phyloP scores from a whole-genome alignment of 208 protist genomes.

The Tritrichomonas musculus region DNA sequence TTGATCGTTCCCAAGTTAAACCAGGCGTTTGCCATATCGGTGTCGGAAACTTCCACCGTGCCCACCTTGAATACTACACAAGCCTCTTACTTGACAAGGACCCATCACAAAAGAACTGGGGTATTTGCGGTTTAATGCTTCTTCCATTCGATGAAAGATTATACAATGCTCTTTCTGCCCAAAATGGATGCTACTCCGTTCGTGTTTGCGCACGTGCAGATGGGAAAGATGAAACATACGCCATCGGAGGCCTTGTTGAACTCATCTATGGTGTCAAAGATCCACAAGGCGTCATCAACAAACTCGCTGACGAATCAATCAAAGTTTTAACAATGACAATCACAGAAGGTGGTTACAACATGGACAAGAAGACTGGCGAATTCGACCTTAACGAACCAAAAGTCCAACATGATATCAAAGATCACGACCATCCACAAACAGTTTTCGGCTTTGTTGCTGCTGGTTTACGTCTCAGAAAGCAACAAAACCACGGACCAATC shows the following conservation, averaged over 20 bases:
- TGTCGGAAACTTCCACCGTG: constrained; percentile 40
- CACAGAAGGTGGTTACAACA: constrained; percentile 42
- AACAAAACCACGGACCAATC: neutral
- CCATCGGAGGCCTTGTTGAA: constrained; percentile 25
- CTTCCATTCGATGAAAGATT: neutral
- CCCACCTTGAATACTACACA: constrained; percentile 35
- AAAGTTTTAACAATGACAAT: constrained; percentile 40
- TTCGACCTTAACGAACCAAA: neutral
- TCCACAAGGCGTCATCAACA: constrained; percentile 17
- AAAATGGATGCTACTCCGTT: constrained; percentile 31
- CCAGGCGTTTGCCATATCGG: constrained; percentile 38
- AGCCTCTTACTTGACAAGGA: neutral
- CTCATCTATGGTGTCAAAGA: neutral
- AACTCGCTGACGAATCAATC: neutral
- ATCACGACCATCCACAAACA: neutral
- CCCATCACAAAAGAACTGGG: neutral
- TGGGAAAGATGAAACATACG: neutral
- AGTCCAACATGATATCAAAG: constrained; percentile 31
- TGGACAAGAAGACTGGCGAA: constrained; percentile 20
- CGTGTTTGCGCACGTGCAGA: neutral
- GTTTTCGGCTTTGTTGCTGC: constrained; percentile 36
- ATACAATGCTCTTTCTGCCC: neutral
- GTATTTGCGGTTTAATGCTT: neutral
- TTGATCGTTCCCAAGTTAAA: neutral
- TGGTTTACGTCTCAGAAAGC: neutral